phyloP scores from a whole-genome alignment of 306 rosid species.

The Vigna angularis region DNA sequence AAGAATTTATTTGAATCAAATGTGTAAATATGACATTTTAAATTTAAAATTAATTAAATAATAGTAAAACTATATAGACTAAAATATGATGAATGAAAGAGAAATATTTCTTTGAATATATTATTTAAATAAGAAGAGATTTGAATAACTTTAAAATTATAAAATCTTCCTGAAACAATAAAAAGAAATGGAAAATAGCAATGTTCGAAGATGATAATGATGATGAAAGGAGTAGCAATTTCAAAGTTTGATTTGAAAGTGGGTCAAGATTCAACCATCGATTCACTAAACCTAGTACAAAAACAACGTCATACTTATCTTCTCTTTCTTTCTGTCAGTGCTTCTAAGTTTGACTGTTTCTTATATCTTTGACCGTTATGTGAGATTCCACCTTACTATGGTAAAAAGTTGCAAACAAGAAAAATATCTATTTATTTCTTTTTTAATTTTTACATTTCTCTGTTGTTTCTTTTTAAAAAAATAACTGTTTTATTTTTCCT shows the following conservation, averaged over 20 bases:
- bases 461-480: background rate
- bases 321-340: background rate
- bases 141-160: too few relatives aligned
- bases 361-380: background rate
- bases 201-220: background rate
- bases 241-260: constrained; percentile 7
- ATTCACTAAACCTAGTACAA: constrained; percentile 34
- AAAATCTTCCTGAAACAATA: background rate
- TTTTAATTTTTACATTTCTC: too few relatives aligned
- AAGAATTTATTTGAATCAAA: background rate
- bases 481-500: background rate
- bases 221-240: background rate
- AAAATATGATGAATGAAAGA: too few relatives aligned
- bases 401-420: too few relatives aligned
- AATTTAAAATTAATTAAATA: background rate
- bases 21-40: background rate
- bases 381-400: background rate
- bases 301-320: constrained; percentile 9
- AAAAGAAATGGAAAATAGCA: background rate
- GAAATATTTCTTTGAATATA: too few relatives aligned
- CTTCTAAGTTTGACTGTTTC: background rate
- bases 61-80: too few relatives aligned
- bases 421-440: background rate
- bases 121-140: too few relatives aligned
- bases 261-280: constrained; percentile 10